Percentiles rank a stretch among this genome's conserved stretches.
These are phyloP conservation scores for Pueraria montana DNA, from an alignment of 306 rosid species.

Conservation along the genomic window DNA sequence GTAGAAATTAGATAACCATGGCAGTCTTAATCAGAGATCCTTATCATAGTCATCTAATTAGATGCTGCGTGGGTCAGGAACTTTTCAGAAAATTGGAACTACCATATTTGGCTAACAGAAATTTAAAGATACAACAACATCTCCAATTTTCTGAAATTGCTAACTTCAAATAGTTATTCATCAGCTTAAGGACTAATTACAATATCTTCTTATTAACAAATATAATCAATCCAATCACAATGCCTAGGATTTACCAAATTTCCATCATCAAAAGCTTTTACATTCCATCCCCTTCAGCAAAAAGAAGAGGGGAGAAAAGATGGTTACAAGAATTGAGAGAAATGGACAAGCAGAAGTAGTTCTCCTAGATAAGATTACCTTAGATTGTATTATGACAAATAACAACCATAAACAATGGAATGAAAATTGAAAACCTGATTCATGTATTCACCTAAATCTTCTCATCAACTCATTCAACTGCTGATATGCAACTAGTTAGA, in stretches of 20 bases:
- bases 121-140: not conserved
- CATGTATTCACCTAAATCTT: constrained; percentile 7
- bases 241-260: not conserved
- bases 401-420: not conserved
- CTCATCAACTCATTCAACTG: constrained; percentile 3
- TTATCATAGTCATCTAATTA: not conserved
- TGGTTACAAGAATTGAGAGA: not conserved
- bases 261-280: not conserved
- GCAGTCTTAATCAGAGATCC: not conserved
- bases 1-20: not conserved
- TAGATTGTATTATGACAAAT: not conserved
- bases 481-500: not conserved
- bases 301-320: not conserved
- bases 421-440: not conserved
- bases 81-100: constrained; percentile 2
- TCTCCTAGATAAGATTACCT: not conserved
- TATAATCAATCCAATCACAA: constrained; percentile 3
- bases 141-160: not conserved
- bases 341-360: not conserved
- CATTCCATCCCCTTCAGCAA: constrained; percentile 4
- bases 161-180: not conserved
- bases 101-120: not conserved
- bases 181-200: not conserved
- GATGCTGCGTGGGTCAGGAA: not conserved
- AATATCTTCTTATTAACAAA: not conserved